These are phyloP conservation scores for Orbilia blumenaviensis DNA, from an alignment of 2,329 filamentous ascomycete genomes.

Conservation along the genomic window DNA sequence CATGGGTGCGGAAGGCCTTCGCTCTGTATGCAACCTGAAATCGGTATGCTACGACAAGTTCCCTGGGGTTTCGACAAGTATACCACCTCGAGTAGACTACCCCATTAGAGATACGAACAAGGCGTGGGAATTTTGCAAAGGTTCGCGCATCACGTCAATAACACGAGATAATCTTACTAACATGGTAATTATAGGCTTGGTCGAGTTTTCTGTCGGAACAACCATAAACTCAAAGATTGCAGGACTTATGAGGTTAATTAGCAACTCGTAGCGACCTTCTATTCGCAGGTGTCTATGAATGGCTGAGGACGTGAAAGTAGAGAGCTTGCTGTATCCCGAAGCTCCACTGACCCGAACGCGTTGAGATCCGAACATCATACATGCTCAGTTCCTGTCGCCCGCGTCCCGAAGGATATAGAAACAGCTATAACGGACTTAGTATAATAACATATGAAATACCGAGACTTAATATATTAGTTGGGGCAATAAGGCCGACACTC, in stretches of 20 bases:
- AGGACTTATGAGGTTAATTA: slow-evolving; percentile 41
- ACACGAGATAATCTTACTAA: background rate
- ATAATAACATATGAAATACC: no score
- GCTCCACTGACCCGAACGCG: slow-evolving; percentile 34
- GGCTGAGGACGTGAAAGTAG: background rate
- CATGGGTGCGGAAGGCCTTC: slow-evolving; percentile 85
- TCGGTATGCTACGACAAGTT: slow-evolving; percentile 80
- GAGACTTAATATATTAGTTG: no score
- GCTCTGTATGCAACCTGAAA: slow-evolving; percentile 86
- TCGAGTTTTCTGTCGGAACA: slow-evolving; percentile 42
- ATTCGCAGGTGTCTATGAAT: background rate
- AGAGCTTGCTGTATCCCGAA: slow-evolving; percentile 21
- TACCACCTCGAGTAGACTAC: slow-evolving; percentile 82
- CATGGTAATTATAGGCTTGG: slow-evolving; percentile 19
- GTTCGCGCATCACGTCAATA: slow-evolving; percentile 23
- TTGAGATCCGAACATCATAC: slow-evolving; percentile 28
- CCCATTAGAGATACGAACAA: slow-evolving; percentile 73
- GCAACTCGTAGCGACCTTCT: slow-evolving; percentile 29
- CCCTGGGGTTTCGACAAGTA: slow-evolving; percentile 73
- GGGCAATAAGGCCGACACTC: no score
- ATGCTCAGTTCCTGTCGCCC: slow-evolving; percentile 10
- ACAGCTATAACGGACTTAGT: no score
- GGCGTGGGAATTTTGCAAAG: slow-evolving; percentile 72
- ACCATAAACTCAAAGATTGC: slow-evolving; percentile 37
- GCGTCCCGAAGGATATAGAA: no score